Percentiles rank a stretch among this genome's conserved stretches.
phyloP scores from a whole-genome alignment of 176 grass and related monocot genomes.

The Triticum monococcum region DNA sequence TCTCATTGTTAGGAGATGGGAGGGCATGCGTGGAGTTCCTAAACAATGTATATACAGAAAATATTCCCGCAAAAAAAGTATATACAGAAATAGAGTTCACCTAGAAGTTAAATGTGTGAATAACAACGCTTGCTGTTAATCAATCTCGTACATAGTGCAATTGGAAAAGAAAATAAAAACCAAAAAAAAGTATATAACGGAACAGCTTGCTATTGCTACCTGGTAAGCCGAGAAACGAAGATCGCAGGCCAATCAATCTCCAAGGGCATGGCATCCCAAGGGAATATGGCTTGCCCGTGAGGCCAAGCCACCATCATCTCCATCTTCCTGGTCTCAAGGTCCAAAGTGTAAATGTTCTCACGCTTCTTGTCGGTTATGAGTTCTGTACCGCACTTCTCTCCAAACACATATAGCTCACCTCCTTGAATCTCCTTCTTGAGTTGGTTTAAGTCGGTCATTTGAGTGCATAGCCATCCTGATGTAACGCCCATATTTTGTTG shows the following conservation, averaged over 20 bases:
- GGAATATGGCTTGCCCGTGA: no score
- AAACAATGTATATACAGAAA: no score
- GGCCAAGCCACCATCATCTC: not conserved
- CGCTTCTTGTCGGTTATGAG: not conserved
- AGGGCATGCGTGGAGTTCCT: no score
- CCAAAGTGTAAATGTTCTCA: not conserved
- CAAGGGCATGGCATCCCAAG: not conserved
- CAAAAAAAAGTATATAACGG: no score
- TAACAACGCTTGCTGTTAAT: no score
- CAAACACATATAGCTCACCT: not conserved
- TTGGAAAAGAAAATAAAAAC: no score
- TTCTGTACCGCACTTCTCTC: not conserved
- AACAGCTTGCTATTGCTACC: not conserved
- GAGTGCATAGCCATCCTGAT: not conserved
- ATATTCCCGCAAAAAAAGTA: no score
- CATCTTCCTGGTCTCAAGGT: not conserved
- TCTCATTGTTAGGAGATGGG: no score
- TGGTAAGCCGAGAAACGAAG: not conserved
- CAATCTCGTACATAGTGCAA: no score
- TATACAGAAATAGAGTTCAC: no score
- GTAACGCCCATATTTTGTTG: not conserved
- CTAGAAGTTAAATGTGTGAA: no score
- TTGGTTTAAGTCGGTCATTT: not conserved
- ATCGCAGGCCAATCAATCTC: not conserved
- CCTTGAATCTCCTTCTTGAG: not conserved